Evolutionary conservation across 331 rosid species (phyloP).

Genomic region (Phaseolus coccineus): DNA sequence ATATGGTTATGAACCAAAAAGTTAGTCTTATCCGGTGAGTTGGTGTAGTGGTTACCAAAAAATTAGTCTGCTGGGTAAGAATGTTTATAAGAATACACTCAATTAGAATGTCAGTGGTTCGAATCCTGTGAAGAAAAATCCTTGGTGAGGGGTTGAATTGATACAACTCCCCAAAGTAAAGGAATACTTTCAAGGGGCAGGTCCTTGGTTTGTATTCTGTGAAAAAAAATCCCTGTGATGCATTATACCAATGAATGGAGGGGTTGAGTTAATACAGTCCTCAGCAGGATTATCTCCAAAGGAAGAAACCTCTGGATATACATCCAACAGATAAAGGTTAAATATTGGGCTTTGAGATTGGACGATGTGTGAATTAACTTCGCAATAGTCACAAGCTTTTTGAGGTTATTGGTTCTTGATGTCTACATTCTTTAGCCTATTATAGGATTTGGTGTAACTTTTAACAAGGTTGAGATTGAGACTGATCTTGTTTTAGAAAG

Average conservation of each 20-base stretch:
- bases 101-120: not conserved
- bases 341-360: not conserved
- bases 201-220: not conserved
- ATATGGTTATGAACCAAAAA: not conserved
- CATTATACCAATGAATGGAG: not conserved
- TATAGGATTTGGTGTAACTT: slow-evolving; percentile 30
- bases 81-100: not conserved
- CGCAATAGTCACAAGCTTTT: not conserved
- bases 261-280: not conserved
- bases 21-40: not conserved
- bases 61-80: not conserved
- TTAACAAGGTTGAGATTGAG: slow-evolving; percentile 17
- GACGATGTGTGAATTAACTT: not conserved
- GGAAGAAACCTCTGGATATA: not conserved
- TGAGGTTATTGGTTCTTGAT: slow-evolving; percentile 10
- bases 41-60: not conserved
- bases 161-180: too few species aligned
- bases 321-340: not conserved
- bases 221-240: not conserved
- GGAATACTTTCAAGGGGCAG: not conserved
- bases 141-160: not conserved
- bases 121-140: not conserved
- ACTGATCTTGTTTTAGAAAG: not conserved
- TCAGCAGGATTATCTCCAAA: not conserved
- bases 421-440: not conserved